Evolutionary conservation across 257 asterid species (phyloP).

Genomic region (Solanum lycopersicoides): DNA sequence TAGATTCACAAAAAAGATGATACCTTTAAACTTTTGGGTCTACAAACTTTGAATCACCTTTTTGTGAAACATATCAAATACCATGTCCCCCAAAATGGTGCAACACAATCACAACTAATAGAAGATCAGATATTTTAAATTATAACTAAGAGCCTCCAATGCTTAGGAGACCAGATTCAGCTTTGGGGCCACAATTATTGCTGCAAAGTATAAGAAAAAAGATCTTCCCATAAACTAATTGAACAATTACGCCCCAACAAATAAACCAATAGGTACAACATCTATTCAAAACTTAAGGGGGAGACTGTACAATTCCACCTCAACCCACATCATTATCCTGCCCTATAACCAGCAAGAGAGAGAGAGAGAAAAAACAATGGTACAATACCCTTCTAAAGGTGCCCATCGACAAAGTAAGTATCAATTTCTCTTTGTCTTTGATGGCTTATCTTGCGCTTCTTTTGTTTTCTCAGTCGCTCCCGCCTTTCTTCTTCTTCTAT

Average conservation of each 20-base stretch:
- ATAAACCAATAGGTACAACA: background rate
- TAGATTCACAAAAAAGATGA: background rate
- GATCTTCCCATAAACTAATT: background rate
- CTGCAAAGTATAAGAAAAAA: background rate
- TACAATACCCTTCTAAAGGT: background rate
- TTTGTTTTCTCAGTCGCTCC: conserved; percentile 37
- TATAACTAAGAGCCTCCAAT: background rate
- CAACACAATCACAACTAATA: background rate
- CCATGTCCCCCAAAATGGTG: background rate
- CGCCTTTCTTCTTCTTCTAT: conserved; percentile 74
- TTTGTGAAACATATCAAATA: background rate
- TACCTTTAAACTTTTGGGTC: background rate
- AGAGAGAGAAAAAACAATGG: background rate
- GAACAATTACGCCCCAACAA: background rate
- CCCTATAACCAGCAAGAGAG: background rate
- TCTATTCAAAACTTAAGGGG: background rate
- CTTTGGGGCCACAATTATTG: background rate
- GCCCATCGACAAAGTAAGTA: background rate
- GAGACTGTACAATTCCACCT: background rate
- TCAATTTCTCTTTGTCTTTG: background rate
- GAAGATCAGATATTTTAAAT: background rate
- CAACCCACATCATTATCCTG: background rate
- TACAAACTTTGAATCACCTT: background rate
- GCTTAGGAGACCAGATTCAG: background rate
- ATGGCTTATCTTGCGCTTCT: conserved; percentile 44